Evolutionary conservation across 2,329 filamentous ascomycete species (phyloP).

Genomic region (Cordyceps javanica): DNA sequence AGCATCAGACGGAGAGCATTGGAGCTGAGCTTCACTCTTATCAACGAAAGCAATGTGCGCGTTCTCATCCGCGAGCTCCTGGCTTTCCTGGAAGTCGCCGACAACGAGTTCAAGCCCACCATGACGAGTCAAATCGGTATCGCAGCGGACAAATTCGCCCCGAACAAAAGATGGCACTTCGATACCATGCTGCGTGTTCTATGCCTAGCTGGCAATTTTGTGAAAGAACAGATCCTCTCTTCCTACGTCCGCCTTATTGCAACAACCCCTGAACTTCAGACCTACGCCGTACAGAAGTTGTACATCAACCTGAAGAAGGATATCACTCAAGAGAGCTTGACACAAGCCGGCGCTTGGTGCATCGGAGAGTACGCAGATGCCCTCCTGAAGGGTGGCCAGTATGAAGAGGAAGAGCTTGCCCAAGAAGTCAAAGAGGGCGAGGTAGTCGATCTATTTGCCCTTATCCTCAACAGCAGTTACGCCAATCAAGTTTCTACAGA

Average conservation of each 20-base stretch:
- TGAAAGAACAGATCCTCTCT: constrained; percentile 95
- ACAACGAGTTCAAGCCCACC: constrained; percentile 96
- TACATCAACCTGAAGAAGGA: constrained; percentile 89
- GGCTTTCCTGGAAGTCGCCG: constrained; percentile 92
- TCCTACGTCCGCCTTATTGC: constrained; percentile 95
- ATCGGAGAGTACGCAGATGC: constrained; percentile 96
- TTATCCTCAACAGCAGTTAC: constrained; percentile 91
- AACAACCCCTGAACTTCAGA: constrained; percentile 89
- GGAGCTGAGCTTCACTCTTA: constrained; percentile 94
- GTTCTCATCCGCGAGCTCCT: constrained; percentile 89
- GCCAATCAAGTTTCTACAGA: constrained; percentile 86
- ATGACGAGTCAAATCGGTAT: constrained; percentile 99
- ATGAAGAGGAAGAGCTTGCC: constrained; percentile 89
- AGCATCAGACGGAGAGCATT: constrained; percentile 93
- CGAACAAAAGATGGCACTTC: constrained; percentile 97
- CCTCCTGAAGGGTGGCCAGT: constrained; percentile 81
- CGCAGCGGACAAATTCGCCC: constrained; percentile 90
- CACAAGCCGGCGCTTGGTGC: constrained; percentile 89
- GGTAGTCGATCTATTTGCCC: constrained; percentile 84
- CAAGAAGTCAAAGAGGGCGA: constrained; percentile 77
- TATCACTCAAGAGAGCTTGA: constrained; percentile 94
- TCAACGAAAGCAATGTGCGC: constrained; percentile 93
- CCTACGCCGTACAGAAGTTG: constrained; percentile 92
- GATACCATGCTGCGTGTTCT: constrained; percentile 95
- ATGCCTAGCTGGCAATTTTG: constrained; percentile 90